Evolutionary conservation across 805 yeast genomes (phyloP), one percentile per base, ranked within the genome.

Genomic region (Metschnikowia dekortorum): DNA sequence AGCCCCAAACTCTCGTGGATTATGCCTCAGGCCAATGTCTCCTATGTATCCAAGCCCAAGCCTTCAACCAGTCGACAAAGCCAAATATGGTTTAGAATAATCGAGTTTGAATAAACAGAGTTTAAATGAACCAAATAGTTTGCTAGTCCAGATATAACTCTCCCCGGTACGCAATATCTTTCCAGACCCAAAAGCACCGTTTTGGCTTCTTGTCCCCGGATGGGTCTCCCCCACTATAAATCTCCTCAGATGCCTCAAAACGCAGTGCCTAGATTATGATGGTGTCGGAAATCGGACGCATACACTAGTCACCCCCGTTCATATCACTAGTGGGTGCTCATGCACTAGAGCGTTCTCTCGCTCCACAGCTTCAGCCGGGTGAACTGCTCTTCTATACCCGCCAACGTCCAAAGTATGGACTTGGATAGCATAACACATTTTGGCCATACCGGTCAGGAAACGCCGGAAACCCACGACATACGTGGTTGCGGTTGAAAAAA

Each of bases 281-380:
- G 29, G 55, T 56, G 10, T 67, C 76, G 64, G 26, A 61, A 65
- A 29, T 68, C 61, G 10, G 76, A 66, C 14, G 78, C 73, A 57
- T 75, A 75, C 35, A 78, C 79, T 9, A 81, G 80, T 32, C 82
- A 79, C 59, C 76, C 74, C 60, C 77, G 79, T 31, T 81, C 81
- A 59, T 76, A 75, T 81, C 82, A 78, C 11, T 68, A 58, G 51
- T 65, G 57, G 34, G 66, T 53, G 38, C 54, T 56, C 72, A 73
- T 74, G 60, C 67, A 73, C 53, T 74, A 74, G 52, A 76, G 59
- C 58, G 77, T 77, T 44, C 79, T 60, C 37, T 69, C 61, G 56
- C 73, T 77, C 55, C 68, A 75, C n/a, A 49, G 48, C 48, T 63
- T 55, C 48, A 78, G 54, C 56, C 69, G 72, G 33, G 51, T 63